These are phyloP conservation scores for Mortierella sp. DNA, from an alignment of 371 early-diverging fungal genomes.

Conservation along the genomic window DNA sequence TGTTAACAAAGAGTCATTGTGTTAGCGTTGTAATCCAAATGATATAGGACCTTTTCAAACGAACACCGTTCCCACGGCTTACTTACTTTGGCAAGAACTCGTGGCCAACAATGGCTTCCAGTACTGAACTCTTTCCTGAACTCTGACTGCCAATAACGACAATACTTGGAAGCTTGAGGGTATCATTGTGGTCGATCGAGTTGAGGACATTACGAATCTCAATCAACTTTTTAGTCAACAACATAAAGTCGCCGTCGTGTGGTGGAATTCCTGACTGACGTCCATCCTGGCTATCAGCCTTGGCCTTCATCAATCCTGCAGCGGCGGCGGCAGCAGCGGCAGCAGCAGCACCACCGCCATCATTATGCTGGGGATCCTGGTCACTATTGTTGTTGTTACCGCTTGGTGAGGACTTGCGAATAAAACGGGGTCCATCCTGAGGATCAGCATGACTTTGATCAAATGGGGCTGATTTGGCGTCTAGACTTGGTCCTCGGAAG, in stretches of 20 bases:
- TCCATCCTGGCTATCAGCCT: slow-evolving; percentile 41
- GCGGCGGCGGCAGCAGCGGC: slow-evolving; percentile 49
- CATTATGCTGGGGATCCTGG: slow-evolving; percentile 26
- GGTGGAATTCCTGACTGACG: slow-evolving; percentile 47
- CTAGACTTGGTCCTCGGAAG: slow-evolving; percentile 32
- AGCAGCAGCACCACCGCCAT: slow-evolving; percentile 23
- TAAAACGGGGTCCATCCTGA: slow-evolving; percentile 38
- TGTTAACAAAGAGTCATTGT: slow-evolving; percentile 32
- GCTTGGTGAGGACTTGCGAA: slow-evolving; percentile 28
- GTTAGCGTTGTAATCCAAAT: not conserved
- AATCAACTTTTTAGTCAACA: slow-evolving; percentile 91
- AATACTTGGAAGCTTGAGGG: slow-evolving; percentile 93
- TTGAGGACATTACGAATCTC: slow-evolving; percentile 94
- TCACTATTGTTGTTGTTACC: slow-evolving; percentile 34
- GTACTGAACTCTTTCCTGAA: slow-evolving; percentile 98
- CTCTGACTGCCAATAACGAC: slow-evolving; percentile 99
- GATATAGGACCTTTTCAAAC: too few relatives aligned
- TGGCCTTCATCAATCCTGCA: slow-evolving; percentile 32
- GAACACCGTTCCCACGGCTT: too few relatives aligned
- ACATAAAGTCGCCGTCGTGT: slow-evolving; percentile 82
- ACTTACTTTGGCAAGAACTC: slow-evolving; percentile 98
- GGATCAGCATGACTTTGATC: slow-evolving; percentile 8
- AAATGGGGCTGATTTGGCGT: slow-evolving; percentile 8
- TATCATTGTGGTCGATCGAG: slow-evolving; percentile 79
- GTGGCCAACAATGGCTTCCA: slow-evolving; percentile 99